Evolutionary conservation across 805 yeast species (phyloP), one percentile per base, ranked within the genome.

Genomic region (Dipodascus geniculatus): DNA sequence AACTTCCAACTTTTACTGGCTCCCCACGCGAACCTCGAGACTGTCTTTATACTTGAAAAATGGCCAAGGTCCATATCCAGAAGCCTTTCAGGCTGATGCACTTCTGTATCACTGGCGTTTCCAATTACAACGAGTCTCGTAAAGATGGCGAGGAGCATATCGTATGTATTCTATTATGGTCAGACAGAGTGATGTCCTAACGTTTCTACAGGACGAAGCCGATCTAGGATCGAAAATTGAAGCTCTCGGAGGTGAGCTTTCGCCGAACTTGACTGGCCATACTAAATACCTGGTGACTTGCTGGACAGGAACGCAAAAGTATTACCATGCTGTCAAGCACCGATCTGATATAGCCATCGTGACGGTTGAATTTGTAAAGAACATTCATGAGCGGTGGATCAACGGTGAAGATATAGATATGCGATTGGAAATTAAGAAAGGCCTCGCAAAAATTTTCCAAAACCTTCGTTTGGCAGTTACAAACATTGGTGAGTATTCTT

Each of bases 271-370:
- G 56, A 77, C 75, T 75, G 70, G 75, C 51, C 79, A 75, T 63
- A 80, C 77, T 20, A 72, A 69, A 48, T 74, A 71, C 57, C 62
- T 81, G 38, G 67, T 81, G 3, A 83, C 80, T 20, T 84, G 83
- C 3, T 68, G 69, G 48, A 65, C 77, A 48, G 66, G 71, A 55
- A 75, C 83, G 2, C 78, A 74, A 14, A 81, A 81, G 65, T 81
- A 78, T 67, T 67, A 67, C 55, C 80, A 68, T 66, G 76, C 80
- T 31, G 71, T 79, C 4, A 63, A 53, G 33, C 59, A 61, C 19
- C 59, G 66, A 23, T 68, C 70, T 51, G 90, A 85, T 66, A 74
- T 87, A 31, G 65, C 65, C 48, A 80, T 87, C 58, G 63, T 87
- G 17, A 63, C 67, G 11, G 75, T 81, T 0, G 71, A 73, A 1